Conservation (phyloP, 768 basidiomycete species). For the Lenzites betulinus region DNA sequence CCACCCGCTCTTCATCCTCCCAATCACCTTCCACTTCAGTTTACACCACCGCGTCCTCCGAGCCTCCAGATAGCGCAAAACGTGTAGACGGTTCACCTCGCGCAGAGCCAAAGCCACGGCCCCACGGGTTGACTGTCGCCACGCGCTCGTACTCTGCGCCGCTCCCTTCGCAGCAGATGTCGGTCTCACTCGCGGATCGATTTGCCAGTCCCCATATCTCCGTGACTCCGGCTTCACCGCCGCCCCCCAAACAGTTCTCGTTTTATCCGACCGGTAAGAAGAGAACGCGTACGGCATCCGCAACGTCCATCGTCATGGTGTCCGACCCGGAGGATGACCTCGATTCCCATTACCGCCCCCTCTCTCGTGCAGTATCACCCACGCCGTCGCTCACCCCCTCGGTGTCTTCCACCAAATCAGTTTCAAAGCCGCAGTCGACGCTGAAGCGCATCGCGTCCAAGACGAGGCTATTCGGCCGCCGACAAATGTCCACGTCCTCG, state of each 20-base stretch:
- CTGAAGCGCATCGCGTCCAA: slow-evolving; percentile 19
- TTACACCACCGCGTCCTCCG: slow-evolving; percentile 5
- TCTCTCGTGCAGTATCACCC: slow-evolving; percentile 6
- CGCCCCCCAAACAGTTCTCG: background rate
- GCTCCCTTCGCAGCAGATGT: slow-evolving; percentile 1
- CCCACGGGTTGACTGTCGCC: slow-evolving; percentile 14
- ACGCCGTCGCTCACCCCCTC: slow-evolving; percentile 10
- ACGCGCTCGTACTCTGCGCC: slow-evolving; percentile 12
- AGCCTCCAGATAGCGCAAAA: slow-evolving; percentile 7
- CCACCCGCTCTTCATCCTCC: slow-evolving; percentile 1
- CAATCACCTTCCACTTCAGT: slow-evolving; percentile 10
- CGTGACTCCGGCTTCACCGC: slow-evolving; percentile 20
- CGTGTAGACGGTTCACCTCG: background rate
- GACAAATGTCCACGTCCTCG: slow-evolving; percentile 13
- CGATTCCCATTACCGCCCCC: background rate
- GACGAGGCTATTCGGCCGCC: slow-evolving; percentile 20
- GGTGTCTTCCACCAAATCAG: background rate
- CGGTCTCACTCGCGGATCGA: background rate
- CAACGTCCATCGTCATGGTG: slow-evolving; percentile 13
- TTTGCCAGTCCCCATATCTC: slow-evolving; percentile 15
- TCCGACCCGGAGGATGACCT: background rate
- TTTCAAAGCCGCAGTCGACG: background rate
- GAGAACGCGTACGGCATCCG: slow-evolving; percentile 6
- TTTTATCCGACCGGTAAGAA: background rate
- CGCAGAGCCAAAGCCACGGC: background rate